phyloP scores from a whole-genome alignment of 805 yeast genomes.

The Metschnikowia matae region DNA sequence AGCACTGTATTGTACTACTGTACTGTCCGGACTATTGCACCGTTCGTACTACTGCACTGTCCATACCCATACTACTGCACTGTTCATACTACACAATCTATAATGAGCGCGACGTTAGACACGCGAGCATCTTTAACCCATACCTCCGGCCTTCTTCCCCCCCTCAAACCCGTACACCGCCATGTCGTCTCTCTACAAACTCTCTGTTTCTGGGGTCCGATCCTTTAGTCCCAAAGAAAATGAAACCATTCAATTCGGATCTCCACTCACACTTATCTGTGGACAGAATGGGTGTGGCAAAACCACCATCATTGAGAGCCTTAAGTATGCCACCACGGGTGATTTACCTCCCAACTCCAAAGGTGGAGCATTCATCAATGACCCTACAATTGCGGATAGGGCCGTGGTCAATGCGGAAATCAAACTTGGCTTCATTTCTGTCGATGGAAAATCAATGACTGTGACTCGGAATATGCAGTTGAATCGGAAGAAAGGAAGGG shows the following conservation, averaged over 20 bases:
- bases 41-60: too few species aligned
- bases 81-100: too few species aligned
- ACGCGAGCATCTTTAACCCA: not conserved
- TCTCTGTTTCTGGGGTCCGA: constrained; percentile 75
- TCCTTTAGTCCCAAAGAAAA: constrained; percentile 83
- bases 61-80: too few species aligned
- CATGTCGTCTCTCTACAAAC: constrained; percentile 42
- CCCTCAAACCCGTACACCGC: not conserved
- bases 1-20: too few species aligned
- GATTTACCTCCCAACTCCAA: constrained; percentile 92
- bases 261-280: constrained; percentile 87
- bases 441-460: constrained; percentile 73
- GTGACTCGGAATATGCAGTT: constrained; percentile 83
- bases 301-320: constrained; percentile 92
- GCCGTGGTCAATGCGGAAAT: constrained; percentile 85
- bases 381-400: constrained; percentile 76
- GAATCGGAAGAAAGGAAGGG: constrained; percentile 45
- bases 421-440: constrained; percentile 75
- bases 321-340: constrained; percentile 92
- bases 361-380: constrained; percentile 95
- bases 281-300: constrained; percentile 97
- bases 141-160: too few species aligned
- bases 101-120: too few species aligned
- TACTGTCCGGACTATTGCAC: too few species aligned
- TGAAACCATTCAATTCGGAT: constrained; percentile 84